phyloP scores from a whole-genome alignment of 768 basidiomycete species.

The Phanerochaete carnosa region DNA sequence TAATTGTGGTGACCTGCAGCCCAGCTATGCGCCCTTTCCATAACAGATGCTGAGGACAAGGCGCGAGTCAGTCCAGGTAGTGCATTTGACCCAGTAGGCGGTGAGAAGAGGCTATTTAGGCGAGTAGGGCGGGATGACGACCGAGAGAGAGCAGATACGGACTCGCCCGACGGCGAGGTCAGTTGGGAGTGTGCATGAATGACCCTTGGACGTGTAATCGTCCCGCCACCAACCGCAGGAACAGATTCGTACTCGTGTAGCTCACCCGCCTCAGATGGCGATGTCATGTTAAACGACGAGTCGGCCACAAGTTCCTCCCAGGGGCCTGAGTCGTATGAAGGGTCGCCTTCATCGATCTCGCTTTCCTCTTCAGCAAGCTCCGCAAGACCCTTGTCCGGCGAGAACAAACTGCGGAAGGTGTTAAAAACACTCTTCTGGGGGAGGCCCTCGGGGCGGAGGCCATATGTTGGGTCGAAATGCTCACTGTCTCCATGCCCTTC shows the following conservation, averaged over 20 bases:
- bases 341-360: slow-evolving; percentile 41
- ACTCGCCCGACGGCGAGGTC: slow-evolving; percentile 39
- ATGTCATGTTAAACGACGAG: slow-evolving; percentile 32
- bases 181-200: slow-evolving; percentile 83
- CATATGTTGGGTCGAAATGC: slow-evolving; percentile 95
- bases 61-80: neutral
- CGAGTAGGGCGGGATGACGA: slow-evolving; percentile 13
- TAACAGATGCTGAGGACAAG: neutral
- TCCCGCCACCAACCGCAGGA: slow-evolving; percentile 90
- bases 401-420: slow-evolving; percentile 73
- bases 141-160: slow-evolving; percentile 11
- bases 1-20: slow-evolving; percentile 5
- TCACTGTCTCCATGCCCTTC: slow-evolving; percentile 52
- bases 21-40: slow-evolving; percentile 6
- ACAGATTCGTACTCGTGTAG: slow-evolving; percentile 78
- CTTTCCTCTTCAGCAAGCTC: slow-evolving; percentile 71
- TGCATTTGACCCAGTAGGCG: neutral
- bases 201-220: slow-evolving; percentile 79
- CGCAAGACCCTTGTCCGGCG: slow-evolving; percentile 60
- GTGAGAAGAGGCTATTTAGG: neutral
- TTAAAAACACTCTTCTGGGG: slow-evolving; percentile 82
- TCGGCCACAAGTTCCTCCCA: slow-evolving; percentile 63
- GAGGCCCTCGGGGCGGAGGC: slow-evolving; percentile 86
- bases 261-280: slow-evolving; percentile 37
- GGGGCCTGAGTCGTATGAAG: slow-evolving; percentile 64